Evolutionary conservation across 2,329 filamentous ascomycete genomes (phyloP).

Genomic region (Proliferodiscus dingleyae): DNA sequence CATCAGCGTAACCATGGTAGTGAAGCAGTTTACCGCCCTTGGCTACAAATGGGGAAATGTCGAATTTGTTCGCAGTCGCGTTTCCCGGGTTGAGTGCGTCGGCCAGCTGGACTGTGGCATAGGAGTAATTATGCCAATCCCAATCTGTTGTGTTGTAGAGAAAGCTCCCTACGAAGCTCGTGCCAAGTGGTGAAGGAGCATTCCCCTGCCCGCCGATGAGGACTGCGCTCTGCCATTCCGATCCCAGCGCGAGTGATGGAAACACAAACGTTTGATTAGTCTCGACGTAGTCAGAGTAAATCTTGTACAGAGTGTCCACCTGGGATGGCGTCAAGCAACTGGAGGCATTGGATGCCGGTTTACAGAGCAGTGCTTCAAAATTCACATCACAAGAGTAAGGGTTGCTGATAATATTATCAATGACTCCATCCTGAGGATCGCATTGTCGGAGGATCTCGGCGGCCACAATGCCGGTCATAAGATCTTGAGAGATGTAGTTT

Average conservation of each 20-base stretch:
- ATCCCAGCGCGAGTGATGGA: slow-evolving; percentile 9
- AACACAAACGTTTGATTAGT: neutral
- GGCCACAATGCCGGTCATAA: slow-evolving; percentile 43
- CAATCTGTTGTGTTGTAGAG: slow-evolving; percentile 24
- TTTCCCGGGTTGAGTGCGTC: slow-evolving; percentile 39
- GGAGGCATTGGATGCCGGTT: slow-evolving; percentile 26
- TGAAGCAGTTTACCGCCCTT: slow-evolving; percentile 22
- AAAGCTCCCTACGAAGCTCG: slow-evolving; percentile 7
- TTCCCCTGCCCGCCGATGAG: slow-evolving; percentile 8
- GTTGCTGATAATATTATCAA: slow-evolving; percentile 41
- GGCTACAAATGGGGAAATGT: slow-evolving; percentile 42
- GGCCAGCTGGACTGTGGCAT: slow-evolving; percentile 29
- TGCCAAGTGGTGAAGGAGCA: slow-evolving; percentile 5
- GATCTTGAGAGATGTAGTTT: slow-evolving; percentile 38
- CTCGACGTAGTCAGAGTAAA: slow-evolving; percentile 33
- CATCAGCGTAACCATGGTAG: slow-evolving; percentile 29
- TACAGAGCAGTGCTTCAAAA: slow-evolving; percentile 23
- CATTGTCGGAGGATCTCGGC: slow-evolving; percentile 44
- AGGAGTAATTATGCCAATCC: slow-evolving; percentile 30
- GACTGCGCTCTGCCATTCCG: slow-evolving; percentile 8
- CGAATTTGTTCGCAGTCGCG: slow-evolving; percentile 43
- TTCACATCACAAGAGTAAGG: slow-evolving; percentile 32
- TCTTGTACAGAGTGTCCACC: slow-evolving; percentile 37
- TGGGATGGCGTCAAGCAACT: slow-evolving; percentile 42
- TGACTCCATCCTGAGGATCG: slow-evolving; percentile 43